A percentile compares a stretch with the other conserved stretches of the same genome.
Conservation (phyloP, 2,329 filamentous ascomycete genomes). For the Penicillium sp. region DNA sequence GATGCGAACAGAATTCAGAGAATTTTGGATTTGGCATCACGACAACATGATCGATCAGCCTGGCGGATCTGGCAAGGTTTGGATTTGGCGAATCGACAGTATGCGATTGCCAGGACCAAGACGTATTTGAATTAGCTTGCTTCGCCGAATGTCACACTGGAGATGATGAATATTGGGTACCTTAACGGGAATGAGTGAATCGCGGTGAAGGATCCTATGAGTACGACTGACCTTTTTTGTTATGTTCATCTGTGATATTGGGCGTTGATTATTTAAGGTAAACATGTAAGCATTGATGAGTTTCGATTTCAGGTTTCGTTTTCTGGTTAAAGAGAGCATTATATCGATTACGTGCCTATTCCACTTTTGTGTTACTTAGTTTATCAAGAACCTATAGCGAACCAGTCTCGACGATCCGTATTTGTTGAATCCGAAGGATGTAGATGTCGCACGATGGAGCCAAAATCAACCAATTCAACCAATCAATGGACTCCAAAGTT, state of each 20-base stretch:
- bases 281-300: neutral
- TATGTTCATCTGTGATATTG: slow-evolving; percentile 3
- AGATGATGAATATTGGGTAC: slow-evolving; percentile 40
- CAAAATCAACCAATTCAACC: neutral
- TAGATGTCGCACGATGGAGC: neutral
- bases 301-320: neutral
- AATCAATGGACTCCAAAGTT: neutral
- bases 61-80: slow-evolving; percentile 55
- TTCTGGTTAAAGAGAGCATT: neutral
- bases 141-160: slow-evolving; percentile 46
- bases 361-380: neutral
- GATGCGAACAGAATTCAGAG: slow-evolving; percentile 48
- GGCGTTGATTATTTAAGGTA: neutral
- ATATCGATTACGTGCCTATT: neutral
- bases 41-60: slow-evolving; percentile 50
- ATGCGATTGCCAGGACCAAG: slow-evolving; percentile 44
- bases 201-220: slow-evolving; percentile 41
- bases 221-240: slow-evolving; percentile 45
- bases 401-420: neutral
- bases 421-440: neutral
- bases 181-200: slow-evolving; percentile 34
- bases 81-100: slow-evolving; percentile 38
- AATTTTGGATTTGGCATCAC: slow-evolving; percentile 48
- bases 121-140: slow-evolving; percentile 48
- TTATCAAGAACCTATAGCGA: neutral